Conservation (phyloP, 2,329 filamentous ascomycete genomes). For the Epichloe coenophiala region DNA sequence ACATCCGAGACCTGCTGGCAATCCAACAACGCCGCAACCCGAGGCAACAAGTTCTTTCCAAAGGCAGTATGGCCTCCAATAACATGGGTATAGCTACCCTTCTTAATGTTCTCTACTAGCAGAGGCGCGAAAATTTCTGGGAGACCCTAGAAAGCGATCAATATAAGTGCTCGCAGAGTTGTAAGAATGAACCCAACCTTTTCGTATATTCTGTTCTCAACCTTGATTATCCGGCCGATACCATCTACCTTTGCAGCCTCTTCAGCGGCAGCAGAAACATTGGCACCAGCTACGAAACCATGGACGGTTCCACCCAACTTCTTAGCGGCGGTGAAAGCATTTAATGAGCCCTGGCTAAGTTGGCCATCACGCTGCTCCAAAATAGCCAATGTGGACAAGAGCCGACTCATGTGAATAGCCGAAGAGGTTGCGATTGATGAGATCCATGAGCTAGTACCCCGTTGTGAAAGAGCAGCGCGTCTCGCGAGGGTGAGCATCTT, state of each 20-base stretch:
- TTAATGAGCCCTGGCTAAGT: constrained; percentile 69
- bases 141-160: constrained; percentile 46
- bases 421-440: not conserved
- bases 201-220: constrained; percentile 84
- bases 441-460: not conserved
- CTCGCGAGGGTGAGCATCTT: constrained; percentile 19
- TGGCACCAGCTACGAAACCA: constrained; percentile 73
- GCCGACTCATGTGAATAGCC: not conserved
- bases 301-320: constrained; percentile 78
- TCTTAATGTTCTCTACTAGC: constrained; percentile 91
- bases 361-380: constrained; percentile 88
- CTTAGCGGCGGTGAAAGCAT: constrained; percentile 72
- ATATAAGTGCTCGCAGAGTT: constrained; percentile 1
- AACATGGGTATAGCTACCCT: constrained; percentile 84
- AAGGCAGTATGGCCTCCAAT: constrained; percentile 87
- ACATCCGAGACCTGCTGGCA: constrained; percentile 91
- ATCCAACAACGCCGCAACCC: constrained; percentile 83
- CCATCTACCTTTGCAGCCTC: constrained; percentile 83
- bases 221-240: constrained; percentile 77
- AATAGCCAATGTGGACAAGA: constrained; percentile 73
- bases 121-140: constrained; percentile 91
- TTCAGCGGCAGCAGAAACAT: constrained; percentile 61
- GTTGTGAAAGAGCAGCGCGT: constrained; percentile 12
- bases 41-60: constrained; percentile 86
- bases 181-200: constrained; percentile 43